Conservation (phyloP, 2,329 filamentous ascomycete species). For the Xylariaceae sp. region DNA sequence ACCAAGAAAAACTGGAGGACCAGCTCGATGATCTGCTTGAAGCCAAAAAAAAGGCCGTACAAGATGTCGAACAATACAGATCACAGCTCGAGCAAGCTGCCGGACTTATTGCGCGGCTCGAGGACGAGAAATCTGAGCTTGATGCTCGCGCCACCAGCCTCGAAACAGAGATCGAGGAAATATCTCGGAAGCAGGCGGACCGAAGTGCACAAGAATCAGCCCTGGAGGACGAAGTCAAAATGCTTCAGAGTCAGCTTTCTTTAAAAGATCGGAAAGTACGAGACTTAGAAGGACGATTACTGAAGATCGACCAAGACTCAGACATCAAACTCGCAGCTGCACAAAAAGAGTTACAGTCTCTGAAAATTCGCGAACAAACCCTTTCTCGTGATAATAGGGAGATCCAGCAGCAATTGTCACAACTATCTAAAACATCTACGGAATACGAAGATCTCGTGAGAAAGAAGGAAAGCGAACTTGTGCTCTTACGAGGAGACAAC, state of each 20-base stretch:
- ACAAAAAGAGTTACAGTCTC: conserved; percentile 78
- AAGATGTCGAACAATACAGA: conserved; percentile 79
- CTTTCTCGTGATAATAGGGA: conserved; percentile 80
- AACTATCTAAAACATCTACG: conserved; percentile 88
- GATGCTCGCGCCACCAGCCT: conserved; percentile 70
- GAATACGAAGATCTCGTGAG: conserved; percentile 94
- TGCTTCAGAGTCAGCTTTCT: conserved; percentile 87
- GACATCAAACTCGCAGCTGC: conserved; percentile 81
- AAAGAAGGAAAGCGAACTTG: conserved; percentile 91
- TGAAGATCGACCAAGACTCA: conserved; percentile 86
- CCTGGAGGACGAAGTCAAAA: conserved; percentile 82
- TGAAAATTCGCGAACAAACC: conserved; percentile 76
- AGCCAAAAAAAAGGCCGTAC: conserved; percentile 86
- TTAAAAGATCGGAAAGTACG: conserved; percentile 89
- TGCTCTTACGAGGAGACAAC: conserved; percentile 82
- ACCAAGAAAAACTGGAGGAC: conserved; percentile 92
- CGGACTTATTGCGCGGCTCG: conserved; percentile 81
- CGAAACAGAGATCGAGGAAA: conserved; percentile 72
- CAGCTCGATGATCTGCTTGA: conserved; percentile 88
- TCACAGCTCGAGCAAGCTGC: conserved; percentile 91
- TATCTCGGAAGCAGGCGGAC: conserved; percentile 73
- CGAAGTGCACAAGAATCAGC: conserved; percentile 77
- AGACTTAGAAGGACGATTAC: conserved; percentile 82
- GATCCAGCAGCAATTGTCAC: conserved; percentile 82
- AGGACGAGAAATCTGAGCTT: conserved; percentile 82